A percentile compares a stretch with the other conserved stretches of the same genome.
Conservation (phyloP, 306 rosid species). For the Casuarina cunninghamiana region DNA sequence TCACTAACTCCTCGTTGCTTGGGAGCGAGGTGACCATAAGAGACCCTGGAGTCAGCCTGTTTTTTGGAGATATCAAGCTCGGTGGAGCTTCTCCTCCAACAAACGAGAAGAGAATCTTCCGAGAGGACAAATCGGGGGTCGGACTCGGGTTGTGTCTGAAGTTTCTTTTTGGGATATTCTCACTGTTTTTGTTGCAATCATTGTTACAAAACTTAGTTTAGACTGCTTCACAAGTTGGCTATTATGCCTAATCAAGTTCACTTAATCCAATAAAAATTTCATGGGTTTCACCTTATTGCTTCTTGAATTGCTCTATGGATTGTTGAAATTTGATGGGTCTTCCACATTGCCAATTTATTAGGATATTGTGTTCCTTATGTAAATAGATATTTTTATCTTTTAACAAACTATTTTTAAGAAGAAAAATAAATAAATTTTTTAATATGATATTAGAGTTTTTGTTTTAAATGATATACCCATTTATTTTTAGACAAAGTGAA, state of each 20-base stretch:
- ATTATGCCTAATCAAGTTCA: neutral
- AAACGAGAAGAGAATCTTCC: constrained; percentile 7
- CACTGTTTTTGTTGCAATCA: constrained; percentile 14
- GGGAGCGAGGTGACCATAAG: constrained; percentile 41
- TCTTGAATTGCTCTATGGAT: neutral
- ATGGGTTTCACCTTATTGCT: neutral
- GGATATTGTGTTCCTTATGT: no score
- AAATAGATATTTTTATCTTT: no score
- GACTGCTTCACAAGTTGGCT: neutral
- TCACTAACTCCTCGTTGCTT: constrained; percentile 36
- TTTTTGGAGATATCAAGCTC: constrained; percentile 35
- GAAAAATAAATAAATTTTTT: no score
- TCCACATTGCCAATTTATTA: no score
- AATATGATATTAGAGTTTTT: no score
- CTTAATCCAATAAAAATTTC: neutral
- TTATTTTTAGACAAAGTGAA: no score
- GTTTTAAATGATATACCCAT: no score
- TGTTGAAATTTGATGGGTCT: no score
- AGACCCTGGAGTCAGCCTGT: constrained; percentile 49
- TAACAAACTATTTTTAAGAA: no score
- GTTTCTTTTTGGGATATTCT: constrained; percentile 11
- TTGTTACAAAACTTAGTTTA: neutral
- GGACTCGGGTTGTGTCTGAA: neutral
- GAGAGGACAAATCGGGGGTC: neutral
- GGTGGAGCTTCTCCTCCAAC: neutral